phyloP scores from a whole-genome alignment of 2,329 filamentous ascomycete species.

The Thelonectria olida region DNA sequence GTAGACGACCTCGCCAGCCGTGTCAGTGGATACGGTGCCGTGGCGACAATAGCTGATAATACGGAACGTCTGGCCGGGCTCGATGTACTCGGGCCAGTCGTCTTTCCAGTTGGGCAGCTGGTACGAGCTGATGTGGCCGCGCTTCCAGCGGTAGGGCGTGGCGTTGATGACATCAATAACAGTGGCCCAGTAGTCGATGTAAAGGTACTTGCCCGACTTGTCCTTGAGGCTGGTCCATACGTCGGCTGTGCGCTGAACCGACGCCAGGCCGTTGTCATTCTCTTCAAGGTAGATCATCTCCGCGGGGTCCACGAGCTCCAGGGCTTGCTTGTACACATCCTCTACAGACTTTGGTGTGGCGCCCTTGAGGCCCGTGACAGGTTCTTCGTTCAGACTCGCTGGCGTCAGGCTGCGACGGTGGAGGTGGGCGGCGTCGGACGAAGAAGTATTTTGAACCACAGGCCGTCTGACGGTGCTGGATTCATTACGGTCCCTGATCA shows the following conservation, averaged over 20 bases:
- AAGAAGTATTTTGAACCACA: too few species aligned
- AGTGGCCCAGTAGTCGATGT: neutral
- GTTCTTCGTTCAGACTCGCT: too few species aligned
- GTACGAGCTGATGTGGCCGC: slow-evolving; percentile 28
- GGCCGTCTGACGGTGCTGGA: too few species aligned
- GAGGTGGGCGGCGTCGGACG: too few species aligned
- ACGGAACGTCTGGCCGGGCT: slow-evolving; percentile 36
- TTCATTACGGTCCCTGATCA: too few species aligned
- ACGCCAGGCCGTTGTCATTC: neutral
- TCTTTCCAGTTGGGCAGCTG: slow-evolving; percentile 32
- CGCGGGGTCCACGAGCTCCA: neutral
- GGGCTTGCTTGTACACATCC: too few species aligned
- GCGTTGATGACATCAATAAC: slow-evolving; percentile 43
- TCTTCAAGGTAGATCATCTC: too few species aligned
- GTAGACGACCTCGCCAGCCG: slow-evolving; percentile 42
- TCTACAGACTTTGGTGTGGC: too few species aligned
- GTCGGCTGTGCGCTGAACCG: neutral
- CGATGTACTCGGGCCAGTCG: slow-evolving; percentile 38
- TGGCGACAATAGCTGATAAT: neutral
- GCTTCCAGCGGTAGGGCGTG: slow-evolving; percentile 45
- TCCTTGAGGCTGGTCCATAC: neutral
- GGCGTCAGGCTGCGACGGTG: too few species aligned
- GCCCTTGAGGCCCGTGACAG: too few species aligned
- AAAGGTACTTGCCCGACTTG: neutral
- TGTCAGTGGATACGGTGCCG: slow-evolving; percentile 16